Percentiles rank a stretch among this genome's conserved stretches.
These are phyloP conservation scores for Hyphopichia khmerensis DNA, from an alignment of 1,139 yeast species.

Conservation along the genomic window DNA sequence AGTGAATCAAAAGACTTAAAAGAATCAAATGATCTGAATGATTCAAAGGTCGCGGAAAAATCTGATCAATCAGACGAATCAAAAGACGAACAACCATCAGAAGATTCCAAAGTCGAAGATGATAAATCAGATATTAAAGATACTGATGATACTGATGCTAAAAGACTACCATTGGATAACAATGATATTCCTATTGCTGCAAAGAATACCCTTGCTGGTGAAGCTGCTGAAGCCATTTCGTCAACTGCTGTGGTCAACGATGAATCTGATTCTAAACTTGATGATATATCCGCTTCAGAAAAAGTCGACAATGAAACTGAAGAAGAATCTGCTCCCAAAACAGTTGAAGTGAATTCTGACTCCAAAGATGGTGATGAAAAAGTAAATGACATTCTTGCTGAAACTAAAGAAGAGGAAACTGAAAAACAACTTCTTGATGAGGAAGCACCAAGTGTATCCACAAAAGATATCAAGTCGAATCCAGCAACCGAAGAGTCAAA, in stretches of 20 bases:
- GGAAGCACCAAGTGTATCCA: not conserved
- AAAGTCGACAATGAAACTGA: not conserved
- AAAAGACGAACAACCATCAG: no score
- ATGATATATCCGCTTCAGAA: not conserved
- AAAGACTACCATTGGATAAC: not conserved
- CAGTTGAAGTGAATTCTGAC: conserved; percentile 4
- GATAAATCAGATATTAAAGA: no score
- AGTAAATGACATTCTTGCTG: conserved; percentile 2
- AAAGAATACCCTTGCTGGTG: not conserved
- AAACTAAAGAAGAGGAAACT: conserved; percentile 5
- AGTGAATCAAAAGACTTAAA: no score
- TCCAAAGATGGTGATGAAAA: conserved; percentile 3
- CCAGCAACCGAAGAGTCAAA: not conserved
- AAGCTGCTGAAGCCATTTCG: conserved; percentile 1
- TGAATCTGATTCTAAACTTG: not conserved
- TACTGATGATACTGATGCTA: not conserved
- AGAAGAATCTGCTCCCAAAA: not conserved
- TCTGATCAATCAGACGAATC: not conserved
- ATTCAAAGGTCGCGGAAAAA: not conserved
- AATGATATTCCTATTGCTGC: conserved; percentile 2
- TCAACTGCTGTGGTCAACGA: conserved; percentile 1
- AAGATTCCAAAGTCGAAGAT: no score
- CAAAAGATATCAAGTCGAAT: conserved; percentile 2
- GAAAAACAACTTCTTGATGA: conserved; percentile 5
- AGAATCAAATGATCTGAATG: no score